phyloP scores from a whole-genome alignment of 2,329 filamentous ascomycete species.

The Penicillium sp. region DNA sequence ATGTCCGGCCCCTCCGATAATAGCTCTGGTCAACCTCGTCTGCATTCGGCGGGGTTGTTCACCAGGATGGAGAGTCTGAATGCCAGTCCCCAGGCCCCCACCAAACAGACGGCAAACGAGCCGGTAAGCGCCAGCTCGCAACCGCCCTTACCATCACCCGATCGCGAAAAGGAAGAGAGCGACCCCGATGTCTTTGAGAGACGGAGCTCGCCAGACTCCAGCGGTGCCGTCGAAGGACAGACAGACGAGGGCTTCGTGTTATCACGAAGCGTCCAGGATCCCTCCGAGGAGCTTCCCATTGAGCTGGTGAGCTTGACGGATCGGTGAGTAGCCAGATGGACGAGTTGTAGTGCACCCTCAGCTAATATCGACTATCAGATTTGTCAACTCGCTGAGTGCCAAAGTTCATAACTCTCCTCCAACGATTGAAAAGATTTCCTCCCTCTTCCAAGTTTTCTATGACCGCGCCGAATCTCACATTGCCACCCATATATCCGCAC shows the following conservation, averaged over 20 bases:
- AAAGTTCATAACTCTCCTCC: slow-evolving; percentile 82
- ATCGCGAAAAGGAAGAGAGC: slow-evolving; percentile 23
- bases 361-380: slow-evolving; percentile 50
- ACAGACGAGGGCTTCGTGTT: slow-evolving; percentile 33
- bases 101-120: slow-evolving; percentile 25
- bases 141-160: slow-evolving; percentile 18
- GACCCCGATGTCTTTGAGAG: slow-evolving; percentile 45
- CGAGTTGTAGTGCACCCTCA: background rate
- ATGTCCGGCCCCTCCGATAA: slow-evolving; percentile 23
- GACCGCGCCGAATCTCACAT: slow-evolving; percentile 73
- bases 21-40: slow-evolving; percentile 22
- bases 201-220: slow-evolving; percentile 31
- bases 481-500: slow-evolving; percentile 74
- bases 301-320: slow-evolving; percentile 88
- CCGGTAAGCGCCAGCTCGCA: slow-evolving; percentile 23
- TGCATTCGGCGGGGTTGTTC: slow-evolving; percentile 29
- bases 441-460: slow-evolving; percentile 95
- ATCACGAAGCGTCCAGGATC: slow-evolving; percentile 50
- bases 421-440: slow-evolving; percentile 72
- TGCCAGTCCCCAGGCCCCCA: slow-evolving; percentile 21
- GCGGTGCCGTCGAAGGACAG: slow-evolving; percentile 28
- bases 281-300: slow-evolving; percentile 85
- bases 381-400: slow-evolving; percentile 81
- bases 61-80: slow-evolving; percentile 31
- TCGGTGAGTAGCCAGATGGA: slow-evolving; percentile 51